These are phyloP conservation scores for Ciborinia camelliae DNA, from an alignment of 2,329 filamentous ascomycete species.

Conservation along the genomic window DNA sequence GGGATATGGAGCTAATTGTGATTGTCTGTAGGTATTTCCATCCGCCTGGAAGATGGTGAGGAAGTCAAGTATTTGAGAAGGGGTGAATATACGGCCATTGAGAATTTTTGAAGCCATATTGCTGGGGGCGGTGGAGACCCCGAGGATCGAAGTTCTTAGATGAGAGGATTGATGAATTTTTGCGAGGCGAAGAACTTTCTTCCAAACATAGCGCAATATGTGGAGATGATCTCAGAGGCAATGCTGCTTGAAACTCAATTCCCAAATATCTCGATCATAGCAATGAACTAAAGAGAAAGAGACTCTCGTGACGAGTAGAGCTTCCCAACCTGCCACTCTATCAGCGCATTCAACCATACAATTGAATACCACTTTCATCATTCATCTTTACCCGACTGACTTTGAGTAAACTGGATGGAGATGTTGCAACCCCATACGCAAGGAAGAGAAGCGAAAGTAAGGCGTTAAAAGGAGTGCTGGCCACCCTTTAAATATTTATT, in stretches of 20 bases:
- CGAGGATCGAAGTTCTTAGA: constrained; percentile 38
- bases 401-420: neutral
- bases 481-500: too few relatives aligned
- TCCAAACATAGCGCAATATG: neutral
- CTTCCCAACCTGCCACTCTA: too few relatives aligned
- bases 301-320: neutral
- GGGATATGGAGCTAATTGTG: constrained; percentile 34
- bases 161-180: constrained; percentile 34
- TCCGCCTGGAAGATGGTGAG: constrained; percentile 33
- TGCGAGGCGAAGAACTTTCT: constrained; percentile 12
- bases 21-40: neutral
- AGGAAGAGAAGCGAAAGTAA: neutral
- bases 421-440: neutral
- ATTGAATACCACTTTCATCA: neutral
- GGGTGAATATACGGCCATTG: constrained; percentile 37
- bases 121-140: constrained; percentile 37
- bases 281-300: neutral
- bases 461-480: neutral
- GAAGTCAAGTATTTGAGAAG: constrained; percentile 36
- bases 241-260: neutral
- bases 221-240: neutral
- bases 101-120: constrained; percentile 41
- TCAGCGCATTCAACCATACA: too few relatives aligned
- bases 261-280: neutral
- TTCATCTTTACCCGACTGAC: neutral